Evolutionary conservation across 2,329 filamentous ascomycete species (phyloP).

Genomic region (Aureobasidium namibiae): DNA sequence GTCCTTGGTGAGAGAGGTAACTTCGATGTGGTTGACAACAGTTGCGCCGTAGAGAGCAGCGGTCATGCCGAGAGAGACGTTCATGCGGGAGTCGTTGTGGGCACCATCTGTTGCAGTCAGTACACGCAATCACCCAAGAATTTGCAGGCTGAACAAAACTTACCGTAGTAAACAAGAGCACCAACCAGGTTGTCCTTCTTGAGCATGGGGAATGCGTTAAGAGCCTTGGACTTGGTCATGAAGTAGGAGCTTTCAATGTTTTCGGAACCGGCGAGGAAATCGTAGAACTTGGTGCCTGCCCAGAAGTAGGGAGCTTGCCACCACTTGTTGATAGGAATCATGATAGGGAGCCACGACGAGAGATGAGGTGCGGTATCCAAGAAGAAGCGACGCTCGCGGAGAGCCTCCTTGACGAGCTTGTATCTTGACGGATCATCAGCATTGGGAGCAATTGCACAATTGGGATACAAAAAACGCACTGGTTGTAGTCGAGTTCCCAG

Average conservation of each 20-base stretch:
- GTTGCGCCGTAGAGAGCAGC: slow-evolving; percentile 80
- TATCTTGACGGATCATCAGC: slow-evolving; percentile 32
- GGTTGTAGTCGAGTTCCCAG: slow-evolving; percentile 75
- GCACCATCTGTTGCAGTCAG: slow-evolving; percentile 55
- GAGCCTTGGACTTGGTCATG: slow-evolving; percentile 73
- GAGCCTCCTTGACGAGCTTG: slow-evolving; percentile 69
- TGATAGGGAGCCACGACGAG: slow-evolving; percentile 71
- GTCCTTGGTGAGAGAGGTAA: slow-evolving; percentile 69
- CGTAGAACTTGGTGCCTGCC: slow-evolving; percentile 73
- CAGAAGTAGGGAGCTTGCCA: slow-evolving; percentile 77
- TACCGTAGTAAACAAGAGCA: slow-evolving; percentile 77
- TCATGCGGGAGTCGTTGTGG: slow-evolving; percentile 90
- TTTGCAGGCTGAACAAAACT: slow-evolving; percentile 6
- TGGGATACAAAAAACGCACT: slow-evolving; percentile 38
- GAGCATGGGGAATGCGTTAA: slow-evolving; percentile 83
- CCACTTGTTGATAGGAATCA: slow-evolving; percentile 75
- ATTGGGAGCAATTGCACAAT: neutral
- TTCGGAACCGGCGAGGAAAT: slow-evolving; percentile 75
- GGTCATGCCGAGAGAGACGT: slow-evolving; percentile 79
- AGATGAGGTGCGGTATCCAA: slow-evolving; percentile 76
- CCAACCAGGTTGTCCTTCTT: slow-evolving; percentile 71
- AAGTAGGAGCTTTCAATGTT: slow-evolving; percentile 88
- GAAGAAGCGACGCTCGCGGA: slow-evolving; percentile 76
- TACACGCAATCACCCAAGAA: neutral
- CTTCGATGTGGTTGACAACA: slow-evolving; percentile 75